Base-by-base conservation (phyloP, 768 basidiomycete species). In the Plicaturopsis crispa region DNA sequence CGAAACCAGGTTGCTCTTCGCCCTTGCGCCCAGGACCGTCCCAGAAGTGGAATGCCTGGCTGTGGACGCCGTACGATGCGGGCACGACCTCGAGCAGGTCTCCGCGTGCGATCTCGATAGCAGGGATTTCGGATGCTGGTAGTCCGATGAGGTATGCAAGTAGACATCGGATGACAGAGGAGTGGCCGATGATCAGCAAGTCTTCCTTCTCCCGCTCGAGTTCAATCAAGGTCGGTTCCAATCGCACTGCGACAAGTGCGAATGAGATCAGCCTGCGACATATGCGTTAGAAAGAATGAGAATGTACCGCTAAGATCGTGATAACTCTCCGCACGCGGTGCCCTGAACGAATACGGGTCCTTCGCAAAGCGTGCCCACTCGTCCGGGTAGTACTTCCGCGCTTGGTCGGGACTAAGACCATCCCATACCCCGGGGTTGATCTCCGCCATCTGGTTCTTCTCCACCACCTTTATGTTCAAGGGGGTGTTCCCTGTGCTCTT, bases 341-440 rank as follows among this genome's bases (percentile, higher is more conserved):
- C 92, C 18, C 92, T 72, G 59, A 88, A 92, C 10, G 84, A 71
- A 53, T 98, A 98, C 2, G 94, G 94, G 53, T 99, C 94, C 49
- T 81, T 83, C 33, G 85, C 67, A 65, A 94, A 93, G 18, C 90
- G 71, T 45, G 84, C 84, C 88, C 88, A 98, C 55, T 99, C 96
- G 38, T 83, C 85, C 0, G 94, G 88, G 57, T 93, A 98, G 50
- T 79, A 80, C 57, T 81, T 83, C 57, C 80, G 79, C 14, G 90
- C 92, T 53, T 94, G 83, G 46, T 89, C 86, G 1, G 88, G 84
- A 2, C 84, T 86, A 26, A 98, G 70, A 0, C 96, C 96, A 56
- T 98, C 96, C 92, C 93, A 96, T 13, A 98, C 80, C 5, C 84
- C 94, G 36, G 93, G 94, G 52, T 99, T 99, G 53, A 98, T 96